Base-by-base conservation (phyloP, 352 stramenopile genomes). In the Elongisporangium prolatum region DNA sequence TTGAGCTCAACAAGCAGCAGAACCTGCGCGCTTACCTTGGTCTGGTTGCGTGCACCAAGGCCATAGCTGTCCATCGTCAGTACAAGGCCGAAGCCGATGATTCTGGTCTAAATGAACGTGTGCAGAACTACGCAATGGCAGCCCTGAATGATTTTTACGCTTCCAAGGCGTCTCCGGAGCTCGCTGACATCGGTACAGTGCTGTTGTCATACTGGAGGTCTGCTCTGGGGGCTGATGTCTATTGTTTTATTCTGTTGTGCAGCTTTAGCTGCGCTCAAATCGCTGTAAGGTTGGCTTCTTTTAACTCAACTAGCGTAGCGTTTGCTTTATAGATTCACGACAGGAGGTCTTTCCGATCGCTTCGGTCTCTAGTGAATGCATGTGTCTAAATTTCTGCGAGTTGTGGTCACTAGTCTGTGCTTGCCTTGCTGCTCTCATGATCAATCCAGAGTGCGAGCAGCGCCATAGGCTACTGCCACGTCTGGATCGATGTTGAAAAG, bases 401-500 rank as follows among this genome's bases (percentile, higher is more conserved):
- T 17, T 44, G 14, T 17, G 34, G 34, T 38, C 28, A 44, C 10
- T 44, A 5, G 28, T 44, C 34, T 4, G 10, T 17, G 34, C 34
- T 44, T 44, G 14, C 34, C 34, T 44, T 44, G 34, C 34, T 44
- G 10, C 34, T 44, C 10, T 44, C 34, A 11, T 44, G 34, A 2
- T 44, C 34, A 89, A 48, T 86, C 76, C 6, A 86, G 38, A 1
- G 75, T 78, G 24, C 76, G 68, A 13, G 80, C 80, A 21, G 80
- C 80, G 22, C 80, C 80, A 28, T 80, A 82, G 9, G 80, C 80
- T 5, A 91, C 80, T 4, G 80, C 80, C 18, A 91, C 69, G 55
- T 91, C 80, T 10, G 78, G 80, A 48, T 91, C 78, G 13, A 91
- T 88, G 21, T 82, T 56, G 11, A 68, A 71, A 21, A 82, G 75